Base-by-base conservation (phyloP, 345 rosid species). In the Brassica rapa region DNA sequence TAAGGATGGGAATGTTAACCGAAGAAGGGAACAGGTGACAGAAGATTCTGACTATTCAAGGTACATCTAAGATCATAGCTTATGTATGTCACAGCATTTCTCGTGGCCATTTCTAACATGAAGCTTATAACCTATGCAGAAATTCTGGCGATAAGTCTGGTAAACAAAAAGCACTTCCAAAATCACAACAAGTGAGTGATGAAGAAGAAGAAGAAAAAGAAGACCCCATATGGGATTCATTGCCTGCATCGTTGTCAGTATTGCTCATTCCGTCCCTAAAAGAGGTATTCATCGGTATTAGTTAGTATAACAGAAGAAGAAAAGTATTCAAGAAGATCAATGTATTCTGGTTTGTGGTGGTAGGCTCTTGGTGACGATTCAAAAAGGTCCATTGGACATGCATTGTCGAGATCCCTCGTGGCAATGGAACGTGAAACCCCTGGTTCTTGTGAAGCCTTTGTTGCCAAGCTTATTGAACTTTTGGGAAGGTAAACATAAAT, bases 211-310 rank as follows among this genome's bases (percentile, higher is more conserved):
- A 89, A 62, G 98, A 88, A 82, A 84, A 53, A 15, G 98, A 89
- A 76, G 85, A 70, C 83, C 86, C 88, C 67, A 86, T 82, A 82
- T 80, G 86, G 84, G 85, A 68, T 68, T 88, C 86, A 6, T 84
- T 86, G 55, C 88, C 92, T 74, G 87, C 83, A n/a, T 84, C 98
- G 53, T 77, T 94, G 74, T 89, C 97, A 62, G 77, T 84, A 71
- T 86, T 94, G 86, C 85, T 94, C 72, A 83, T 94, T 33, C 98
- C 97, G 66, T 91, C 97, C 51, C 66, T 91, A 71, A 89, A 92
- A 86, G 97, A 94, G 95, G 98, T 90, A 79, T 33, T 14, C 19
- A 62, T 62, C 23, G 6, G 56, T 30, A n/a, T 15, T 32, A 62
- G 24, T 62, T 30, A 6, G n/a, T n/a, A n/a, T n/a, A n/a, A n/a